Base-by-base conservation (phyloP, 345 rosid genomes). In the Citrus hindsii region DNA sequence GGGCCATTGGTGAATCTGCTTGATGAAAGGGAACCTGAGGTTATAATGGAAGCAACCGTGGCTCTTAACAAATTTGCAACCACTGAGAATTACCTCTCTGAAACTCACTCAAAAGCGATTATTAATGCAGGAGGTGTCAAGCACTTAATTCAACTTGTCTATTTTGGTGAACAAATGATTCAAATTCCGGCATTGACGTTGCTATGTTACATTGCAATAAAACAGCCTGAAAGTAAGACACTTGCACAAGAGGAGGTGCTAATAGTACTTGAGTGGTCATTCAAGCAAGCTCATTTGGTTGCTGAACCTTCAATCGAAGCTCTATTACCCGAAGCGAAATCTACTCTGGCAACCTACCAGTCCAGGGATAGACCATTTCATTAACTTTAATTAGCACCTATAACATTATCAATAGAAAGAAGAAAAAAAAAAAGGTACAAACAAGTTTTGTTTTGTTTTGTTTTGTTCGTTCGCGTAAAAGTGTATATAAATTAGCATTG, bases 211-310 rank as follows among this genome's bases (percentile, higher is more conserved):
- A 74, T 90, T 1, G 81, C 90, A 2, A 51, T 83, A 30, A 84
- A 84, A 71, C 88, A 84, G 22, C 95, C 95, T 13, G 91, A 90
- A 55, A 91, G 90, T 59, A 91, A 93, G 51, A 82, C 89, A 0
- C 83, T 91, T 10, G 93, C 93, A 19, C 84, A 90, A 69, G 95
- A 92, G 80, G 95, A 92, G 75, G 93, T 88, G 77, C 85, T 90
- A 1, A 89, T 89, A 35, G 91, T 90, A 19, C 88, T 92, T 12
- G 95, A 92, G 67, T 92, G 97, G 97, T 84, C 97, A 2, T 63
- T 84, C 27, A 92, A 91, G 82, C 95, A 92, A 79, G 88, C 86
- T 22, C 93, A 91, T 84, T 73, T 92, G 59, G 76, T 67, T 9
- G 87, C 81, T 33, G 89, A 88, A 37, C 85, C 83, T 0, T 38